These are phyloP conservation scores for Simplicillium aogashimaense DNA, from an alignment of 2,329 filamentous ascomycete species.

Conservation along the genomic window DNA sequence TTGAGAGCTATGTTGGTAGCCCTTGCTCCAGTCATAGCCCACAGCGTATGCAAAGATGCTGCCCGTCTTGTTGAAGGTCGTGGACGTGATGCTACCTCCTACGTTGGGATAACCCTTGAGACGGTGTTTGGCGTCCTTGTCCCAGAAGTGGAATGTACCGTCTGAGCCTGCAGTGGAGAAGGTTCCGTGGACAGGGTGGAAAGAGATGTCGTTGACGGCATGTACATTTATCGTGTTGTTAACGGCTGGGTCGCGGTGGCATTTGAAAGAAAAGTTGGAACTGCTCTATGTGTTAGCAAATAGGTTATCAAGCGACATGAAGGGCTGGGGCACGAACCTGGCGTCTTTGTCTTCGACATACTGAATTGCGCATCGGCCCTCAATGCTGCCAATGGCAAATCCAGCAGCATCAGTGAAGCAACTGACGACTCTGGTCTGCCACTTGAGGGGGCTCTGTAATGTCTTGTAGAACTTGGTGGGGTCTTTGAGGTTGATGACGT, in stretches of 20 bases:
- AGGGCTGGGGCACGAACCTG: constrained; percentile 33
- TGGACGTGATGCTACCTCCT: constrained; percentile 79
- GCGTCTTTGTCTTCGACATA: constrained; percentile 96
- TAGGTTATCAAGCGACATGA: constrained; percentile 1
- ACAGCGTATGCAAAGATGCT: constrained; percentile 81
- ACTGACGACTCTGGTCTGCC: constrained; percentile 91
- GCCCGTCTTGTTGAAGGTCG: constrained; percentile 82
- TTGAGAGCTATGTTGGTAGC: constrained; percentile 74
- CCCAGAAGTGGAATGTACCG: constrained; percentile 96
- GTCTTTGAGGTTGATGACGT: constrained; percentile 83
- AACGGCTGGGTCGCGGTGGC: constrained; percentile 74
- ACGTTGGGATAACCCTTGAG: constrained; percentile 82
- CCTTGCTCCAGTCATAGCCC: constrained; percentile 98
- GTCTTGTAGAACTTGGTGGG: constrained; percentile 93
- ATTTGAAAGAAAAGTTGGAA: constrained; percentile 98
- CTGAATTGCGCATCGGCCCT: constrained; percentile 94
- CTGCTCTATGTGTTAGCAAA: constrained; percentile 24
- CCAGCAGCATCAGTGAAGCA: constrained; percentile 89
- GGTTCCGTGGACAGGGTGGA: constrained; percentile 95
- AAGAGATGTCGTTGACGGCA: constrained; percentile 93
- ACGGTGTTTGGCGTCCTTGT: constrained; percentile 82
- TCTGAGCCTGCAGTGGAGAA: constrained; percentile 95
- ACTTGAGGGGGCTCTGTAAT: constrained; percentile 90
- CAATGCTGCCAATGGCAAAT: constrained; percentile 92
- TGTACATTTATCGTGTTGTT: constrained; percentile 80